A percentile compares a stretch with the other conserved stretches of the same genome.
Evolutionary conservation across 2,329 filamentous ascomycete species (phyloP).

Genomic region (Colletotrichum musae): DNA sequence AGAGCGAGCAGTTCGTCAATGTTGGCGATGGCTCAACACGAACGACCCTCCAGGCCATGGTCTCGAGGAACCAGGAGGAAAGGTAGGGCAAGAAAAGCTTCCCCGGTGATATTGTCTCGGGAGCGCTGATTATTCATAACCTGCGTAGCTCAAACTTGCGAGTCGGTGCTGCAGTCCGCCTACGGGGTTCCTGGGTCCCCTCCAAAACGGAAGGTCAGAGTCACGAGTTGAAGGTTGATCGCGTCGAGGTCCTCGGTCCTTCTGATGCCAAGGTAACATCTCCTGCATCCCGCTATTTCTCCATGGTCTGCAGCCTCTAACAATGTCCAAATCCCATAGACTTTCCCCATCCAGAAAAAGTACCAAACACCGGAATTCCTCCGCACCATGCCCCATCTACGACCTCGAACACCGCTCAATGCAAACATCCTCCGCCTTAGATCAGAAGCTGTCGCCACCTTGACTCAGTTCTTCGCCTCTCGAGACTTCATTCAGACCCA

Average conservation of each 20-base stretch:
- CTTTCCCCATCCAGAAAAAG: slow-evolving; percentile 95
- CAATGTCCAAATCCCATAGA: slow-evolving; percentile 64
- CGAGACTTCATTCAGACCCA: slow-evolving; percentile 86
- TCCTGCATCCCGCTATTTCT: slow-evolving; percentile 24
- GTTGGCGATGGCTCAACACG: slow-evolving; percentile 90
- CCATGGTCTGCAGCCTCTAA: slow-evolving; percentile 31
- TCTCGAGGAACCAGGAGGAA: slow-evolving; percentile 78
- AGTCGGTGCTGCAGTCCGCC: slow-evolving; percentile 83
- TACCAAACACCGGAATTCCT: slow-evolving; percentile 93
- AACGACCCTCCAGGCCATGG: slow-evolving; percentile 83
- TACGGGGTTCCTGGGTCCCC: slow-evolving; percentile 83
- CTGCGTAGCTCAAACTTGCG: slow-evolving; percentile 72
- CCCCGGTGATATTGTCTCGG: slow-evolving; percentile 43
- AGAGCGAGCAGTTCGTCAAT: slow-evolving; percentile 85
- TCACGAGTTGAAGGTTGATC: slow-evolving; percentile 84
- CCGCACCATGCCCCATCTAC: slow-evolving; percentile 88
- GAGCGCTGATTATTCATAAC: slow-evolving; percentile 48
- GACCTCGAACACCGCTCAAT: slow-evolving; percentile 85
- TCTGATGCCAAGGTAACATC: slow-evolving; percentile 82
- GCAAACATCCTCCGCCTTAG: slow-evolving; percentile 85
- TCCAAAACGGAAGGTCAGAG: slow-evolving; percentile 79
- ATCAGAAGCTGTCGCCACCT: slow-evolving; percentile 81
- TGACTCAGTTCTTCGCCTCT: slow-evolving; percentile 82
- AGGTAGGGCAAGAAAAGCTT: slow-evolving; percentile 68
- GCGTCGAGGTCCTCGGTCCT: slow-evolving; percentile 79